Evolutionary conservation across 78 protist species (phyloP).

Genomic region (slime mould (Dictyostelium discoideum)): DNA sequence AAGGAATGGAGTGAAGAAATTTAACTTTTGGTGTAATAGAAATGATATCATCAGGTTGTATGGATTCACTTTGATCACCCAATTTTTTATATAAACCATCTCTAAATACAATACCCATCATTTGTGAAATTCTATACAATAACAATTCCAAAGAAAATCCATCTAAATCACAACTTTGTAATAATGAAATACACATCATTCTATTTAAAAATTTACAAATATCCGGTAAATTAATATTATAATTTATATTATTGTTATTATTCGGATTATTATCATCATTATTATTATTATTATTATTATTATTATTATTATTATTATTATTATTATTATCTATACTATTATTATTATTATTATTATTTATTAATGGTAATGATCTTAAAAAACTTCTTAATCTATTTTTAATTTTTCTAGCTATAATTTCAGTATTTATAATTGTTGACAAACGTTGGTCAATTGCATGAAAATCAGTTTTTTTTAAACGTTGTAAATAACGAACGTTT

Average conservation of each 20-base stretch:
- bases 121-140: constrained; percentile 24
- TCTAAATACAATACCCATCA: constrained; percentile 47
- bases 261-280: background rate
- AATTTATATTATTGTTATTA: background rate
- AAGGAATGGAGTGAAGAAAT: constrained; percentile 69
- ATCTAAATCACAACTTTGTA: constrained; percentile 56
- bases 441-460: constrained; percentile 53
- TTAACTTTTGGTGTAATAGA: constrained; percentile 49
- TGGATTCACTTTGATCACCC: background rate
- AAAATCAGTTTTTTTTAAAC: constrained; percentile 48
- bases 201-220: constrained; percentile 37
- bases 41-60: constrained; percentile 1
- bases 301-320: background rate
- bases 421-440: constrained; percentile 62
- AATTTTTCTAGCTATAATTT: constrained; percentile 53
- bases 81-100: background rate
- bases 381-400: constrained; percentile 61
- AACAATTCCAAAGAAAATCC: constrained; percentile 63
- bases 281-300: background rate
- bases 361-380: background rate
- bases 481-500: constrained; percentile 58
- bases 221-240: background rate
- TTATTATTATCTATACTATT: background rate
- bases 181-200: constrained; percentile 4
- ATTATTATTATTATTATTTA: background rate